A percentile compares a stretch with the other conserved stretches of the same genome.
These are phyloP conservation scores for Syncephalastrum contaminatum DNA, from an alignment of 371 early-diverging fungal genomes.

Conservation along the genomic window DNA sequence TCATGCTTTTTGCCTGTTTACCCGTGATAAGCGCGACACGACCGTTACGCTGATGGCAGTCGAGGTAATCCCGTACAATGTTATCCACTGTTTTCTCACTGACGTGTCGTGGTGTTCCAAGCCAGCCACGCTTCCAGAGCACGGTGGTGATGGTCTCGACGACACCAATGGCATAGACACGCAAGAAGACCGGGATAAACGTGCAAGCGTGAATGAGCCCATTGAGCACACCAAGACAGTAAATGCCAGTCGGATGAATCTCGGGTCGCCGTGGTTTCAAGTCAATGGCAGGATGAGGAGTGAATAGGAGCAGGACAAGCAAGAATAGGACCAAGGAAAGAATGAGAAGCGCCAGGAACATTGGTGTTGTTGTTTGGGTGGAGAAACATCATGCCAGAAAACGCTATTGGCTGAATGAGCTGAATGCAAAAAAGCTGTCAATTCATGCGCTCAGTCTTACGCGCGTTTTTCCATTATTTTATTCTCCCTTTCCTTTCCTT, in stretches of 20 bases:
- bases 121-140: constrained; percentile 22
- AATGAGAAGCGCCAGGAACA: too few species aligned
- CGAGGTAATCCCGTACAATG: constrained; percentile 6
- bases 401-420: too few species aligned
- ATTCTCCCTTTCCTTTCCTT: too few species aligned
- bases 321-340: background rate
- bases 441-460: too few species aligned
- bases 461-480: too few species aligned
- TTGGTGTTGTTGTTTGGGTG: background rate
- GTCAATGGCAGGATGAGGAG: background rate
- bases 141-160: constrained; percentile 31
- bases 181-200: constrained; percentile 2
- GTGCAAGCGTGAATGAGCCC: background rate
- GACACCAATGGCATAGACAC: constrained; percentile 34
- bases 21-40: constrained; percentile 29
- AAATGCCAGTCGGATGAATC: background rate
- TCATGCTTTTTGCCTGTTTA: background rate
- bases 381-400: background rate
- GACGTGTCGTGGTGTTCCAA: constrained; percentile 2
- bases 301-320: background rate
- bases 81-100: constrained; percentile 15
- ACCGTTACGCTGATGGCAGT: background rate
- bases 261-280: background rate
- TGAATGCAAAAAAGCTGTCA: too few species aligned
- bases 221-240: background rate